Evolutionary conservation across 2,329 filamentous ascomycete genomes (phyloP).

Genomic region (Penicillium sp.): DNA sequence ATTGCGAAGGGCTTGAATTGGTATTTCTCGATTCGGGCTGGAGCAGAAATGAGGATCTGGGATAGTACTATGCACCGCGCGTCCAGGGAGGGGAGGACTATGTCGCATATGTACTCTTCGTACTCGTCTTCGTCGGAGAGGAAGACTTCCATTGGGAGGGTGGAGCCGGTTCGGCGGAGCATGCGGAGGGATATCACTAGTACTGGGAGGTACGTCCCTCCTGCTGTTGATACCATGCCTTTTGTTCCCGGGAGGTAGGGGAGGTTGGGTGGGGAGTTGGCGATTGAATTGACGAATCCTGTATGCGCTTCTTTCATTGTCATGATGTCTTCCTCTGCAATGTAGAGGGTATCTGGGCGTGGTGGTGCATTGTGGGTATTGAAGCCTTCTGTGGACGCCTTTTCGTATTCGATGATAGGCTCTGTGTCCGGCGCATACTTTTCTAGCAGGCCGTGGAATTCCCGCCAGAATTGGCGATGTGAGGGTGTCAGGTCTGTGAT

Average conservation of each 20-base stretch:
- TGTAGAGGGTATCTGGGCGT: conserved; percentile 32
- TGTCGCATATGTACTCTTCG: conserved; percentile 43
- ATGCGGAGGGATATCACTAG: conserved; percentile 46
- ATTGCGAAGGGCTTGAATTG: conserved; percentile 51
- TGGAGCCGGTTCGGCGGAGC: conserved; percentile 44
- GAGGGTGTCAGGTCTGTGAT: conserved; percentile 7
- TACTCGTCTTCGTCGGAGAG: conserved; percentile 43
- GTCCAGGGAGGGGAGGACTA: conserved; percentile 43
- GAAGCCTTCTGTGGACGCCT: conserved; percentile 27
- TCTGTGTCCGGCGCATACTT: conserved; percentile 30
- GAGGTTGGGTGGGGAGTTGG: conserved; percentile 28
- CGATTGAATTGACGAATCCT: conserved; percentile 34
- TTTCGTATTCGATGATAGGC: conserved; percentile 27
- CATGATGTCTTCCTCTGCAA: conserved; percentile 29
- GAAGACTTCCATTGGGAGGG: conserved; percentile 48
- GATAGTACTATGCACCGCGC: conserved; percentile 46
- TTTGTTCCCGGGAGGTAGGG: conserved; percentile 34
- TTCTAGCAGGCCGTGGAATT: conserved; percentile 33
- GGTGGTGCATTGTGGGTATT: conserved; percentile 25
- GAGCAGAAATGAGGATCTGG: conserved; percentile 37
- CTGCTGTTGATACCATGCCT: conserved; percentile 49
- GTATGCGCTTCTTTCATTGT: conserved; percentile 36
- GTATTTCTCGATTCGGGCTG: conserved; percentile 40
- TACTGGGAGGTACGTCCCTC: conserved; percentile 43
- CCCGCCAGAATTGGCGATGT: conserved; percentile 32